Percentiles rank a stretch among this genome's conserved stretches.
phyloP scores from a whole-genome alignment of 2,329 filamentous ascomycete genomes.

The Aspergillus pseudonomiae region DNA sequence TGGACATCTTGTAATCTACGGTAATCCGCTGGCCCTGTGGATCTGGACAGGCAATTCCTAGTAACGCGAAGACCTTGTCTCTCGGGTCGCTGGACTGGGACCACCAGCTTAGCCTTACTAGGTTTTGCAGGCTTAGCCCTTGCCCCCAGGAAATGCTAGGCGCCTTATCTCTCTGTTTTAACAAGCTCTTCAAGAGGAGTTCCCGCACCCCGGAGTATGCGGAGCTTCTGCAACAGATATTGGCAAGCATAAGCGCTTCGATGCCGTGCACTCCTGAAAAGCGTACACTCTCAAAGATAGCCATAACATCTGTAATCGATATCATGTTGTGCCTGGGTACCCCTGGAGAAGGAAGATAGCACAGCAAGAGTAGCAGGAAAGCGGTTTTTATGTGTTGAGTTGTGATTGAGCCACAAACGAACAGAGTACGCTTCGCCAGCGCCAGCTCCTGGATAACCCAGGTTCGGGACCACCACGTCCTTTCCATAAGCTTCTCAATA shows the following conservation, averaged over 20 bases:
- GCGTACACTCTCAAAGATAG: not conserved
- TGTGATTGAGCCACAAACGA: not conserved
- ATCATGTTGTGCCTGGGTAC: too few relatives aligned
- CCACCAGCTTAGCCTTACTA: not conserved
- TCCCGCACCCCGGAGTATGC: not conserved
- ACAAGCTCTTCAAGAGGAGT: accelerated
- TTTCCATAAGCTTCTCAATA: not conserved
- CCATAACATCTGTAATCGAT: too few relatives aligned
- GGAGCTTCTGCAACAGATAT: not conserved
- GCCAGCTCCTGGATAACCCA: not conserved
- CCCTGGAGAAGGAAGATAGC: too few relatives aligned
- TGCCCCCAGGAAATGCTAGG: not conserved
- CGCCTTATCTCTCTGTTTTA: not conserved
- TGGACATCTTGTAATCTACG: not conserved
- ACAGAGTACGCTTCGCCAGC: not conserved
- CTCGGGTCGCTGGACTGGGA: not conserved
- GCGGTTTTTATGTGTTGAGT: too few relatives aligned
- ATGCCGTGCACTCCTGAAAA: not conserved
- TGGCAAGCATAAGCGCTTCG: not conserved
- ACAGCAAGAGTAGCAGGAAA: too few relatives aligned
- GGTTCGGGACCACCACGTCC: not conserved
- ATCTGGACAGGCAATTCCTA: not conserved
- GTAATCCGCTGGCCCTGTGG: not conserved
- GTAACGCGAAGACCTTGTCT: not conserved
- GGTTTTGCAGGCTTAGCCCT: not conserved